Evolutionary conservation across 441 rosid genomes (phyloP).

Genomic region (Omphalea diandra): DNA sequence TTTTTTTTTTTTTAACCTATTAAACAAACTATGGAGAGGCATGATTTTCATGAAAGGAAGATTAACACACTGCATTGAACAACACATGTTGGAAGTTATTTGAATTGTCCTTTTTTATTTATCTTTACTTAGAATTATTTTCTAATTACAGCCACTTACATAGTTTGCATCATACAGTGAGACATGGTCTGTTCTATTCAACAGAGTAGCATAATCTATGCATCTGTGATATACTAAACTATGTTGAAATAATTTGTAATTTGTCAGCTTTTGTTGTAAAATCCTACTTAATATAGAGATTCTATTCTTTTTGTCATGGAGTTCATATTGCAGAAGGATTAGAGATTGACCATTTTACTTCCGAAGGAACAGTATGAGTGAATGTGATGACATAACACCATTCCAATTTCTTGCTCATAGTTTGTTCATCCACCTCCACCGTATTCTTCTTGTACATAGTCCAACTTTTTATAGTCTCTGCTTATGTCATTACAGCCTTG

Average conservation of each 20-base stretch:
- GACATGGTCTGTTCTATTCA: background rate
- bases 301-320: too few species aligned
- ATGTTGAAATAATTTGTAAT: too few species aligned
- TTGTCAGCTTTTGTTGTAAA: background rate
- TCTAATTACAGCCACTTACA: background rate
- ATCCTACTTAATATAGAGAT: too few species aligned
- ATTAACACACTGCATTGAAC: background rate
- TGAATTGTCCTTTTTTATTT: background rate
- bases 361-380: too few species aligned
- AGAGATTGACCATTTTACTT: too few species aligned
- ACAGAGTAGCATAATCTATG: background rate
- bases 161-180: background rate
- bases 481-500: background rate
- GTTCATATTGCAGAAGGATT: too few species aligned
- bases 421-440: too few species aligned
- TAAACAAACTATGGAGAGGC: background rate
- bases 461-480: too few species aligned
- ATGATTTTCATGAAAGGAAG: background rate
- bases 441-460: too few species aligned
- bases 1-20: background rate
- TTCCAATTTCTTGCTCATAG: too few species aligned
- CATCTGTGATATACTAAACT: background rate
- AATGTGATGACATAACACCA: too few species aligned
- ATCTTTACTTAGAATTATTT: background rate
- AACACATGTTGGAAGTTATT: background rate